Percentiles rank a stretch among this genome's conserved stretches.
Evolutionary conservation across 345 rosid species (phyloP).

Genomic region (Draba incana): DNA sequence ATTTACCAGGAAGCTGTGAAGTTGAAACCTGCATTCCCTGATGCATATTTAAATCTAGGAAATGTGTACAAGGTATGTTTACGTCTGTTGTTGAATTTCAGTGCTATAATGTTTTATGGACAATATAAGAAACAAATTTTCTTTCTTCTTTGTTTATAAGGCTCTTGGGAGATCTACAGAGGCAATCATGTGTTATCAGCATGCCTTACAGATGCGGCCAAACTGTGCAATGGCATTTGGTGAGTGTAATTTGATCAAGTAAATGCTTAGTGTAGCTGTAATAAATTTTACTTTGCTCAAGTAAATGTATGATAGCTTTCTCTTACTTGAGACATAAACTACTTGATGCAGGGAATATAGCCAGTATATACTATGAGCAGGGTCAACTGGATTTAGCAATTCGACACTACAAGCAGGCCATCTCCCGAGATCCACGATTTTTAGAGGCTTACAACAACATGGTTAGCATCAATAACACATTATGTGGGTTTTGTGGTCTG

Average conservation of each 20-base stretch:
- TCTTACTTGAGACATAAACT: background rate
- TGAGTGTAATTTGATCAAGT: slow-evolving; percentile 45
- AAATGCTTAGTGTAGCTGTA: slow-evolving; percentile 1
- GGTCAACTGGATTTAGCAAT: slow-evolving; percentile 90
- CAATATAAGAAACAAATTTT: slow-evolving; percentile 47
- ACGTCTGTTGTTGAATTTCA: slow-evolving; percentile 40
- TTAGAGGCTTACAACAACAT: slow-evolving; percentile 96
- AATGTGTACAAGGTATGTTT: slow-evolving; percentile 93
- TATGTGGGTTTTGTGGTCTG: slow-evolving; percentile 12
- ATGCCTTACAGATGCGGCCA: slow-evolving; percentile 83
- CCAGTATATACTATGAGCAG: slow-evolving; percentile 83
- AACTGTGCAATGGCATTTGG: slow-evolving; percentile 86
- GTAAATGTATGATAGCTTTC: slow-evolving; percentile 7
- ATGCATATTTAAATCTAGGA: slow-evolving; percentile 96
- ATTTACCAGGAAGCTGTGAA: slow-evolving; percentile 89
- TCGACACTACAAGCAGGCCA: slow-evolving; percentile 83
- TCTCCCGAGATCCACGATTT: slow-evolving; percentile 78
- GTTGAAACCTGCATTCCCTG: slow-evolving; percentile 85
- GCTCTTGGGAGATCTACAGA: slow-evolving; percentile 94
- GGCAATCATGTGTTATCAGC: slow-evolving; percentile 90
- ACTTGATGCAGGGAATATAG: slow-evolving; percentile 74
- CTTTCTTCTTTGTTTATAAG: slow-evolving; percentile 58
- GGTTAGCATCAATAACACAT: slow-evolving; percentile 53
- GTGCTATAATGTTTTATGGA: slow-evolving; percentile 27
- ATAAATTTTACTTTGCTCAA: slow-evolving; percentile 18